These are phyloP conservation scores for Alternaria novae-zelandiae DNA, from an alignment of 2,329 filamentous ascomycete genomes.

Conservation along the genomic window DNA sequence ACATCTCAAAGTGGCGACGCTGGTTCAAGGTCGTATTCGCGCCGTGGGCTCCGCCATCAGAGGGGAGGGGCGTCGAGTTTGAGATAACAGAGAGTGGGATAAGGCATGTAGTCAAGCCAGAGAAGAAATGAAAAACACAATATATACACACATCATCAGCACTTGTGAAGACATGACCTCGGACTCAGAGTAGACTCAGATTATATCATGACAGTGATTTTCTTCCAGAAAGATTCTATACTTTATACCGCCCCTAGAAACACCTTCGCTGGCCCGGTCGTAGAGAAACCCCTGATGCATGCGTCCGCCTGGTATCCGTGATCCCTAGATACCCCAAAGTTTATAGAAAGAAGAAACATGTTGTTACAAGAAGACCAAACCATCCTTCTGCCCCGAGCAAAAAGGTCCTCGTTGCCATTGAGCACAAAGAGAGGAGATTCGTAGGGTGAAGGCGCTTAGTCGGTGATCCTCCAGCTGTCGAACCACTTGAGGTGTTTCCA, in stretches of 20 bases:
- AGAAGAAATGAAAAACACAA: background rate
- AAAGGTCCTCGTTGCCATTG: background rate
- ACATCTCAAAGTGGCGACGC: conserved; percentile 69
- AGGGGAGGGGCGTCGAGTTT: conserved; percentile 68
- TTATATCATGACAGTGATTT: background rate
- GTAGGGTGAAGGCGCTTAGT: conserved; percentile 50
- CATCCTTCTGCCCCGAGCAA: background rate
- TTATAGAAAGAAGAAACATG: conserved; percentile 2
- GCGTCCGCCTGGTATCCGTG: conserved; percentile 4
- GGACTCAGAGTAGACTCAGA: background rate
- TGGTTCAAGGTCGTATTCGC: conserved; percentile 92
- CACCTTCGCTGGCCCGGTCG: background rate
- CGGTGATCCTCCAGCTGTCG: conserved; percentile 81
- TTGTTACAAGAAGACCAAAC: conserved; percentile 8
- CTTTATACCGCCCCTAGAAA: background rate
- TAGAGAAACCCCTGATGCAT: background rate
- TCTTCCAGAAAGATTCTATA: background rate
- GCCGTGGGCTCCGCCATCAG: conserved; percentile 68
- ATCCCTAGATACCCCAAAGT: conserved; percentile 11
- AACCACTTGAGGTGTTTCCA: conserved; percentile 97
- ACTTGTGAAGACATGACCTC: too few species aligned
- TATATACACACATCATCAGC: background rate
- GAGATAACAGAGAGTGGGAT: conserved; percentile 61
- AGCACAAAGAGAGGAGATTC: background rate
- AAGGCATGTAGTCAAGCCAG: conserved; percentile 25